Conservation (phyloP, 2,329 filamentous ascomycete genomes). For the Verticillium longisporum region DNA sequence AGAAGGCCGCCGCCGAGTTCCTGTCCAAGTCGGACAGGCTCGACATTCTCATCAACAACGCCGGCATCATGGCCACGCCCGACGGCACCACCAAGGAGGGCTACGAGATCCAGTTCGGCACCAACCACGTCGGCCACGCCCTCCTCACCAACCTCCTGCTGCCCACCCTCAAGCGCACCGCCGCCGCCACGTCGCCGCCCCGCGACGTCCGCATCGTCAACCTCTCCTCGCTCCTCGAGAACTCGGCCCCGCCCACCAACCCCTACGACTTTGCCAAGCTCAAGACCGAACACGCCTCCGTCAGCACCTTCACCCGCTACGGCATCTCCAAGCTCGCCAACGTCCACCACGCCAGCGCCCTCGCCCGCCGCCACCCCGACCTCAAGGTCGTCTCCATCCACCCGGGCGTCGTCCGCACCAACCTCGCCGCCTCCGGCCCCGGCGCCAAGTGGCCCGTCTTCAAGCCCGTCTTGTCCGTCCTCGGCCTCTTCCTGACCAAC, state of each 20-base stretch:
- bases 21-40: conserved; percentile 21
- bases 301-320: conserved; percentile 21
- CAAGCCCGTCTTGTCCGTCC: conserved; percentile 1
- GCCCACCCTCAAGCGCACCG: conserved; percentile 19
- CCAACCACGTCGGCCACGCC: conserved; percentile 41
- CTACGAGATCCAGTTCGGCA: conserved; percentile 41
- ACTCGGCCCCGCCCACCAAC: conserved; percentile 3
- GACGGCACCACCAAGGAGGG: conserved; percentile 32
- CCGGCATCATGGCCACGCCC: conserved; percentile 32
- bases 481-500: neutral
- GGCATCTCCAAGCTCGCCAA: conserved; percentile 25
- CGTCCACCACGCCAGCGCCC: conserved; percentile 19
- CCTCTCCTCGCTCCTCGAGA: conserved; percentile 11
- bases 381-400: conserved; percentile 19
- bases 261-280: conserved; percentile 10
- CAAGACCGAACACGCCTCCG: conserved; percentile 14
- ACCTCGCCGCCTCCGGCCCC: conserved; percentile 10
- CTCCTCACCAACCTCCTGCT: conserved; percentile 28
- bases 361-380: conserved; percentile 18
- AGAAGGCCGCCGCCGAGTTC: conserved; percentile 29
- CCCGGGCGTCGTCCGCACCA: conserved; percentile 21
- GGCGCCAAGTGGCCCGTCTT: conserved; percentile 4
- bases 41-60: conserved; percentile 39
- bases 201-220: conserved; percentile 23
- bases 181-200: conserved; percentile 3